A percentile compares a stretch with the other conserved stretches of the same genome.
phyloP scores from a whole-genome alignment of 257 asterid genomes.

The Solanum piurae region DNA sequence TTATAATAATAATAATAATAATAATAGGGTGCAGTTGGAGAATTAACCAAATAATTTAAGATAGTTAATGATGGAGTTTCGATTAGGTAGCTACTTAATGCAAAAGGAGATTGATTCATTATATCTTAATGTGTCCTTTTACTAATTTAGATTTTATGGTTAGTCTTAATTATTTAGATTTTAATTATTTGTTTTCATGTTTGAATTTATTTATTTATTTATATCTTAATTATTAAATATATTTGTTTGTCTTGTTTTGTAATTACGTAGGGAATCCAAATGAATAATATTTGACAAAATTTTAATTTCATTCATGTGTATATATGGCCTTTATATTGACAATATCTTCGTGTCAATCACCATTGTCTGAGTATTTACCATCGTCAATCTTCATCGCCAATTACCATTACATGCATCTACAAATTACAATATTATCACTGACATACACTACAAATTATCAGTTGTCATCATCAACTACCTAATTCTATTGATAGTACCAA shows the following conservation, averaged over 20 bases:
- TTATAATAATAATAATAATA: not conserved
- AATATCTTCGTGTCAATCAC: not conserved
- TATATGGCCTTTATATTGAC: not conserved
- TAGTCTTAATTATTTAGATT: not conserved
- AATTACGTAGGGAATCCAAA: not conserved
- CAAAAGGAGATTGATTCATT: not conserved
- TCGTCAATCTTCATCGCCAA: not conserved
- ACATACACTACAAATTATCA: not conserved
- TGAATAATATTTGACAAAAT: not conserved
- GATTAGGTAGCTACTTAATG: not conserved
- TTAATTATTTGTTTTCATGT: not conserved
- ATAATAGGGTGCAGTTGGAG: not conserved
- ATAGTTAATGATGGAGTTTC: not conserved
- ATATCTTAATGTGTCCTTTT: not conserved
- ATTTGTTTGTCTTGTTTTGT: not conserved
- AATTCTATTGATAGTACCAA: not conserved
- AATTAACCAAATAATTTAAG: not conserved
- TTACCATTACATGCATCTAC: not conserved
- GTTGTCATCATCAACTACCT: not conserved
- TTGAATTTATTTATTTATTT: not conserved
- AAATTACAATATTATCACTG: not conserved
- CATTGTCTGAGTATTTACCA: accelerated
- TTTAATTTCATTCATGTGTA: not conserved
- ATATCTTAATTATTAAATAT: not conserved
- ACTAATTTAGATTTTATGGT: not conserved